phyloP scores from a whole-genome alignment of 257 asterid species.

The Cinchona pubescens region DNA sequence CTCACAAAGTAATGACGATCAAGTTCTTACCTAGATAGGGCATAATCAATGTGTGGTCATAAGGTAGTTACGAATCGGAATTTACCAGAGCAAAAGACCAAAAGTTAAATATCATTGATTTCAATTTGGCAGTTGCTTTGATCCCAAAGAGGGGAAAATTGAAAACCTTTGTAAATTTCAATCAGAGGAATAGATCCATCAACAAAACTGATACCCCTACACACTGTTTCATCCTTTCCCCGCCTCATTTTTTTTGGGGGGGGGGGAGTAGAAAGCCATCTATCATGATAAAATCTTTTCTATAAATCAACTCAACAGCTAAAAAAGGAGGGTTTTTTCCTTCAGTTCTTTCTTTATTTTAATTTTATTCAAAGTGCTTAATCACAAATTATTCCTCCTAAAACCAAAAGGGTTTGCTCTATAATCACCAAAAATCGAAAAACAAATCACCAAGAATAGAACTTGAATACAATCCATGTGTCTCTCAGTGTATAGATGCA shows the following conservation, averaged over 20 bases:
- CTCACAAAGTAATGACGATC: neutral
- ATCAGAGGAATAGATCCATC: too few species aligned
- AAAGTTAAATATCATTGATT: too few species aligned
- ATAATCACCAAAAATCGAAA: neutral
- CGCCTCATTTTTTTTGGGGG: too few species aligned
- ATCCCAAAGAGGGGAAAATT: too few species aligned
- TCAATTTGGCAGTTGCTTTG: too few species aligned
- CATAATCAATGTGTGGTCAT: neutral
- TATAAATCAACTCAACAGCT: neutral
- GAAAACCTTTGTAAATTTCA: too few species aligned
- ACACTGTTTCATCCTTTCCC: too few species aligned
- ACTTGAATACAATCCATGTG: neutral
- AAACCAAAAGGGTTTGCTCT: conserved; percentile 11
- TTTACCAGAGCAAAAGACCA: too few species aligned
- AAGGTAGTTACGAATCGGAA: too few species aligned
- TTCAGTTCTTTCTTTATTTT: neutral
- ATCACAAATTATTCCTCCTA: neutral
- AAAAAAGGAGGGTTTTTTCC: neutral
- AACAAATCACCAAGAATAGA: neutral
- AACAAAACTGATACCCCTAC: too few species aligned
- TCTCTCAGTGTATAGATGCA: neutral
- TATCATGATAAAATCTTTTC: neutral
- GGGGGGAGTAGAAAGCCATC: too few species aligned
- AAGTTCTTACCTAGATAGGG: neutral
- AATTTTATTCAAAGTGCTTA: neutral